Conservation (phyloP, 2,329 filamentous ascomycete genomes). For the Pseudonectria foliicola region DNA sequence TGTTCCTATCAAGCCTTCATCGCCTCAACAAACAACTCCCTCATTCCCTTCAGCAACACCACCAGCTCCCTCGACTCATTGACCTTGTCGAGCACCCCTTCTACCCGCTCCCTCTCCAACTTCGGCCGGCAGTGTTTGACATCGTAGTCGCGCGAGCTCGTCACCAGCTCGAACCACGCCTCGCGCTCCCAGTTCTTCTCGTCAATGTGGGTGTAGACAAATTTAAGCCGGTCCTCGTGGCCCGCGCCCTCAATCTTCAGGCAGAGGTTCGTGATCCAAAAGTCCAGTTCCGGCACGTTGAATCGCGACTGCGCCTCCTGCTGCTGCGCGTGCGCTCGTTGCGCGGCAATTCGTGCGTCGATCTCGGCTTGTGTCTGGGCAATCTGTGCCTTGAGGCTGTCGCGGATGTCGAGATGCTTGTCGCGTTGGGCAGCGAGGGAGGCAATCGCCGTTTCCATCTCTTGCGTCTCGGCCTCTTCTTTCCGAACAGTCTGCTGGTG, state of each 20-base stretch:
- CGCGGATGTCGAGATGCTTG: conserved; percentile 49
- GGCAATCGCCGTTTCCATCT: conserved; percentile 61
- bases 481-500: conserved; percentile 70
- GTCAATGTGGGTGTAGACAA: conserved; percentile 80
- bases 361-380: conserved; percentile 64
- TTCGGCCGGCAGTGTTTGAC: conserved; percentile 76
- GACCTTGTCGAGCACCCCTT: conserved; percentile 67
- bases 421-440: conserved; percentile 54
- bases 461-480: conserved; percentile 67
- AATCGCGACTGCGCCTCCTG: conserved; percentile 78
- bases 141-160: conserved; percentile 74
- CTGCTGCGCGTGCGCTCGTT: conserved; percentile 63
- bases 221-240: conserved; percentile 76
- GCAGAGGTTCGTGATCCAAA: conserved; percentile 90
- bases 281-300: conserved; percentile 88
- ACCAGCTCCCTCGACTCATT: conserved; percentile 74
- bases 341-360: conserved; percentile 61
- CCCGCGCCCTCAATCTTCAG: conserved; percentile 85
- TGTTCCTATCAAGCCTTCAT: conserved; percentile 41
- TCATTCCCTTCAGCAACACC: conserved; percentile 72
- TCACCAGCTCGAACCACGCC: conserved; percentile 89
- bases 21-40: conserved; percentile 66
- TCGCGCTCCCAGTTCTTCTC: conserved; percentile 83
- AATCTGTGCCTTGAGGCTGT: conserved; percentile 54
- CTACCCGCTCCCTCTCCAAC: conserved; percentile 69